A percentile compares a stretch with the other conserved stretches of the same genome.
Evolutionary conservation across 1,284 basidiomycete genomes (phyloP).

Genomic region (Xerocomus tenax): DNA sequence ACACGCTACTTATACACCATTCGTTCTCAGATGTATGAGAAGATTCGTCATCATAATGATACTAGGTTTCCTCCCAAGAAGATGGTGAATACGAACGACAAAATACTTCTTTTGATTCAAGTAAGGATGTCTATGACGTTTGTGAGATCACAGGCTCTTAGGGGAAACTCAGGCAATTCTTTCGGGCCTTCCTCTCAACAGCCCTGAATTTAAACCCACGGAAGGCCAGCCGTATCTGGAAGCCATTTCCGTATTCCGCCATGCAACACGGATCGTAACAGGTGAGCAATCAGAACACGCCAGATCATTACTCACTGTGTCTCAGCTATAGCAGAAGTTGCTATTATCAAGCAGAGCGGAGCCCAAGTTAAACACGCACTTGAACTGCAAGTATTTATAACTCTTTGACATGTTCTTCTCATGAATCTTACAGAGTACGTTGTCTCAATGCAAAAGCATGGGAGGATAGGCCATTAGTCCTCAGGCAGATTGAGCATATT

Average conservation of each 20-base stretch:
- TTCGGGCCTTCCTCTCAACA: conserved; percentile 59
- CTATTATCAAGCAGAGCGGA: conserved; percentile 53
- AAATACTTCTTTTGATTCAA: conserved; percentile 66
- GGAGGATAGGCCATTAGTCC: conserved; percentile 73
- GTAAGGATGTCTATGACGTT: conserved; percentile 29
- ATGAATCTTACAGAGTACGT: conserved; percentile 44
- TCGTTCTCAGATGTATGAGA: conserved; percentile 47
- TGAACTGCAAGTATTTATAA: conserved; percentile 47
- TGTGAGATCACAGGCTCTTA: neutral
- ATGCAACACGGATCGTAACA: conserved; percentile 57
- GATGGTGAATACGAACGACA: conserved; percentile 58
- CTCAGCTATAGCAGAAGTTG: conserved; percentile 65
- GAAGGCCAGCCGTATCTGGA: conserved; percentile 69
- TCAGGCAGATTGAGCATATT: conserved; percentile 72
- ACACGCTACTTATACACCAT: neutral
- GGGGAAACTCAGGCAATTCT: conserved; percentile 53
- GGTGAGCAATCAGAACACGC: conserved; percentile 34
- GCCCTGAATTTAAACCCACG: conserved; percentile 54
- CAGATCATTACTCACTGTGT: conserved; percentile 4
- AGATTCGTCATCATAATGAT: conserved; percentile 56
- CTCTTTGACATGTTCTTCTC: conserved; percentile 1
- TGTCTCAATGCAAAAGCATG: conserved; percentile 72
- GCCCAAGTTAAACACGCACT: conserved; percentile 59
- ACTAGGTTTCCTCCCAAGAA: conserved; percentile 67
- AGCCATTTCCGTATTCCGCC: conserved; percentile 56